Conservation (phyloP, 768 basidiomycete species). For the Naganishia friedmannii region DNA sequence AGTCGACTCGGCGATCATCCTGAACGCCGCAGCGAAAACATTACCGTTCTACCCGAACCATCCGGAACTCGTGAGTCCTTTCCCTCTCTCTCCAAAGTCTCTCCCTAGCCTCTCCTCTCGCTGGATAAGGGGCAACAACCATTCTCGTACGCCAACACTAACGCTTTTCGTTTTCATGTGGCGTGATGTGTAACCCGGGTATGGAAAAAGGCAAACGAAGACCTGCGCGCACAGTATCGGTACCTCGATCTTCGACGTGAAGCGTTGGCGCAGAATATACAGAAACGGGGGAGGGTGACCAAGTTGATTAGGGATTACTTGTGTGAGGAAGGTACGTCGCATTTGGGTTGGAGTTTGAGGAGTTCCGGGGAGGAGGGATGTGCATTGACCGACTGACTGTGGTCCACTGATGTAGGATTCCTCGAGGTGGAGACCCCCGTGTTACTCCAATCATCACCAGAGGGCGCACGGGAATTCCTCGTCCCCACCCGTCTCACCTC, state of each 20-base stretch:
- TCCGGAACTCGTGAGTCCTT: constrained; percentile 63
- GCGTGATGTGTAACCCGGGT: no score
- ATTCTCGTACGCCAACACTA: no score
- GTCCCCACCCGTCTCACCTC: constrained; percentile 66
- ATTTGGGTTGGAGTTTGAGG: neutral
- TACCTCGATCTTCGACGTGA: constrained; percentile 83
- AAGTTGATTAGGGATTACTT: constrained; percentile 71
- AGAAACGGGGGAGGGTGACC: constrained; percentile 76
- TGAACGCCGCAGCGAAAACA: constrained; percentile 69
- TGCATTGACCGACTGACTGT: constrained; percentile 18
- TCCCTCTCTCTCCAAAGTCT: constrained; percentile 21
- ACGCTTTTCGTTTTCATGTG: no score
- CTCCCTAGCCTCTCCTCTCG: neutral
- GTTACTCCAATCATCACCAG: constrained; percentile 83
- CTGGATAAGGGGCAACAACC: constrained; percentile 41
- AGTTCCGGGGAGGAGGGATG: neutral
- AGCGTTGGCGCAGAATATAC: constrained; percentile 71
- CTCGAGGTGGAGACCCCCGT: constrained; percentile 90
- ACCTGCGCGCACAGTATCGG: constrained; percentile 77
- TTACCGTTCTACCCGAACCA: constrained; percentile 86
- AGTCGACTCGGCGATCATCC: constrained; percentile 65
- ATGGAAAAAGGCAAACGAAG: constrained; percentile 87
- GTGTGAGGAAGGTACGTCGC: constrained; percentile 65
- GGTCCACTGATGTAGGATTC: constrained; percentile 62
- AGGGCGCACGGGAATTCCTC: constrained; percentile 90